Conservation (phyloP, 495 filamentous ascomycete species). For the Penicillium roqueforti region DNA sequence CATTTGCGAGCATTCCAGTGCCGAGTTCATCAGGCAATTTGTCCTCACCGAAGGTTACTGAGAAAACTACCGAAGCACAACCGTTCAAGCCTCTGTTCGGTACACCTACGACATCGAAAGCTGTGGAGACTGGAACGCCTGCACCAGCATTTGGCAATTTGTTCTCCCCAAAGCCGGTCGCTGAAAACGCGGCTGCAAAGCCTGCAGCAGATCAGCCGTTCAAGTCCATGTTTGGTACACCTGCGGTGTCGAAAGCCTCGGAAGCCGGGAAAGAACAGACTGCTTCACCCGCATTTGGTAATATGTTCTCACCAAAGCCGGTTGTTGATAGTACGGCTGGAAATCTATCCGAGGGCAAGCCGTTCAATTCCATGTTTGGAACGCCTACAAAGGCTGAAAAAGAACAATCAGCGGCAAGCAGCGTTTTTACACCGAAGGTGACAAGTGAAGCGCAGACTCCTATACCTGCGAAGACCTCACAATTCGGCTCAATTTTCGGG, state of each 20-base stretch:
- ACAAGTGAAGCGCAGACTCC: slow-evolving; percentile 1
- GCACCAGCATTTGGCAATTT: slow-evolving; percentile 7
- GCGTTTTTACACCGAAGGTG: slow-evolving; percentile 11
- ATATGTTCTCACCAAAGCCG: slow-evolving; percentile 14
- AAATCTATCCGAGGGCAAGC: slow-evolving; percentile 5
- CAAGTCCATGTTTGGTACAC: slow-evolving; percentile 6
- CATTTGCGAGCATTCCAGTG: slow-evolving; percentile 4
- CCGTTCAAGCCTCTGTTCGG: slow-evolving; percentile 6
- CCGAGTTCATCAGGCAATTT: background rate
- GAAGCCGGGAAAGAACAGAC: background rate
- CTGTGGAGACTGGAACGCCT: background rate
- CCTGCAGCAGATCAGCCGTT: background rate
- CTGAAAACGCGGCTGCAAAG: background rate
- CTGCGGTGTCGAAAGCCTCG: background rate
- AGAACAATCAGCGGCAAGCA: background rate
- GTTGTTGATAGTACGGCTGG: background rate
- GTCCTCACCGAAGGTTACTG: slow-evolving; percentile 3
- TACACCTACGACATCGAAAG: slow-evolving; percentile 1
- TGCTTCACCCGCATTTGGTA: slow-evolving; percentile 3
- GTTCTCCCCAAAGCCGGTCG: slow-evolving; percentile 12
- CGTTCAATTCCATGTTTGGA: slow-evolving; percentile 11
- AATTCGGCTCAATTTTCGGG: slow-evolving; percentile 2
- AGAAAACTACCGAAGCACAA: background rate
- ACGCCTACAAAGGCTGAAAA: slow-evolving; percentile 1
- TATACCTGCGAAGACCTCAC: slow-evolving; percentile 1